These are phyloP conservation scores for Penicillium sp. DNA, from an alignment of 2,329 filamentous ascomycete genomes.

Conservation along the genomic window DNA sequence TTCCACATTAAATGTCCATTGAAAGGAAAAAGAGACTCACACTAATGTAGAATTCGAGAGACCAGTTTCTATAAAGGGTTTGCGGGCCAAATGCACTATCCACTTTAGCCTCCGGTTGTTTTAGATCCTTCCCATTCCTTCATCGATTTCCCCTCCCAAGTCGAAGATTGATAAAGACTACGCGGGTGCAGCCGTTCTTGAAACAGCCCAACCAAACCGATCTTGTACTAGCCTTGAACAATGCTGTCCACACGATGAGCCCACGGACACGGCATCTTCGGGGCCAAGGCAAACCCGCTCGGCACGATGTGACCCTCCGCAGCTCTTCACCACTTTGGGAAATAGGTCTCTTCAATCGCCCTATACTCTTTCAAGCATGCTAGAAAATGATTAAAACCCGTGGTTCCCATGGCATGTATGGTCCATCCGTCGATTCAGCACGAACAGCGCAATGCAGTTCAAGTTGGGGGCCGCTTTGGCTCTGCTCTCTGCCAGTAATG, in stretches of 20 bases:
- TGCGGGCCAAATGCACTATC: background rate
- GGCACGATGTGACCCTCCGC: slow-evolving; percentile 18
- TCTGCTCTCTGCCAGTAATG: slow-evolving; percentile 14
- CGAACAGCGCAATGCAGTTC: slow-evolving; percentile 6
- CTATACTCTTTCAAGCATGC: background rate
- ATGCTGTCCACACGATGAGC: background rate
- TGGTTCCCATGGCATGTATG: background rate
- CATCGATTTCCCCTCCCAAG: too few species aligned
- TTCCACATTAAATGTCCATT: background rate
- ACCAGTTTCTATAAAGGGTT: background rate
- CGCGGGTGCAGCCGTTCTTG: background rate
- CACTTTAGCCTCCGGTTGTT: background rate
- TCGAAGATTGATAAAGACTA: too few species aligned
- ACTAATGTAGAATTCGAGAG: background rate
- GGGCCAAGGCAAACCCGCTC: slow-evolving; percentile 4
- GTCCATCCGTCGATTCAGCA: too few species aligned
- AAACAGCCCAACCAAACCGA: background rate
- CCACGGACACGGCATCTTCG: background rate
- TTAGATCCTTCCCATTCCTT: background rate
- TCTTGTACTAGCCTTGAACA: background rate
- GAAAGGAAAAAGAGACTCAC: background rate
- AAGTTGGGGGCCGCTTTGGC: slow-evolving; percentile 9
- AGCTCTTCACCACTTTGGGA: slow-evolving; percentile 13
- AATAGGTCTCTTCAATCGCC: slow-evolving; percentile 1
- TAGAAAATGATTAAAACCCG: background rate